Base-by-base conservation (phyloP, 108 stramenopile genomes). In the Cyclotella baltica region DNA sequence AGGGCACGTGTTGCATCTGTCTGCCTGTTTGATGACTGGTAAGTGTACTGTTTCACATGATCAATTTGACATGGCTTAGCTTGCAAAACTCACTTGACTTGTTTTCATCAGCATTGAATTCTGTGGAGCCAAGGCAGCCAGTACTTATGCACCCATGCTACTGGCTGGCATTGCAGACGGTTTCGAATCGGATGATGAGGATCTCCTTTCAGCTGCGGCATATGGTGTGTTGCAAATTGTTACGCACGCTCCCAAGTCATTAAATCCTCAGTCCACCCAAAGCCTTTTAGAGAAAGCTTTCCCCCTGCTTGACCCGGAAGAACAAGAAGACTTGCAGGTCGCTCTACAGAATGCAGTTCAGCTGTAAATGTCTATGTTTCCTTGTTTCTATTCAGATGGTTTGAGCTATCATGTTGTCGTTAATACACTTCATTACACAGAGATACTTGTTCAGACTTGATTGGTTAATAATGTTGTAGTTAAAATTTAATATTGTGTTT, bases 11-110 rank as follows among this genome's bases (percentile, higher is more conserved):
- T 89, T 34, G 85, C 90, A 40, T 87, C 92, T 2, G 67, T 93
- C 48, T 89, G 89, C 61, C 83, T 93, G 28, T 93, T 91, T 77
- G 94, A 92, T 70, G 94, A 96, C 55, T 86, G 87, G 61, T 62
- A 62, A 34, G 61, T 62, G 55, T 11, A 23, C 4, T 53, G 11
- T 53, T 13, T n/a, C n/a, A 16, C 4, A 20, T 53, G 15, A 4
- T 4, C 9, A n/a, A n/a, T 25, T 25, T 23, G 55, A n/a, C 25
- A 56, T 25, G n/a, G 1, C 23, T 25, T 1, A 27, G 25, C 1
- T 25, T 5, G 1, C 20, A 56, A 4, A 13, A 13, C 52, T 53
- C 52, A 20, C 13, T 48, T 48, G 47, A n/a, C n/a, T 2, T 56
- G 11, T 5, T 25, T 25, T 1, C 1, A 2, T 25, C 34, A 62